Percentiles rank a stretch among this genome's conserved stretches.
Conservation (phyloP, 148 eudicot species). For the Camellia lanceoleosa region DNA sequence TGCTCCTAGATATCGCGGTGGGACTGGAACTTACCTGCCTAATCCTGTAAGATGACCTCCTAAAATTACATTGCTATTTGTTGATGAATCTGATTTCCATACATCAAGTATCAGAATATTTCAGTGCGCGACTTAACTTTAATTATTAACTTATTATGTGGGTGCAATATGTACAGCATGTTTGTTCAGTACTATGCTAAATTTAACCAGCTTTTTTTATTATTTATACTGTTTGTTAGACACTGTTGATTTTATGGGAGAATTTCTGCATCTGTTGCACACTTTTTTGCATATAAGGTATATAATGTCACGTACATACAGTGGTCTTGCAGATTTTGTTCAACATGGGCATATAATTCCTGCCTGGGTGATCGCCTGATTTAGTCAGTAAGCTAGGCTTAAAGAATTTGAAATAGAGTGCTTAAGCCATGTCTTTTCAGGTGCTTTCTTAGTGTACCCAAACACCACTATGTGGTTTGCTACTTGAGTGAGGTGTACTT, state of each 20-base stretch:
- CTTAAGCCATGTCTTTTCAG: not conserved
- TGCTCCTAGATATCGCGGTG: slow-evolving; percentile 40
- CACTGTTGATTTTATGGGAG: not conserved
- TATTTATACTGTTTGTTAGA: too few relatives aligned
- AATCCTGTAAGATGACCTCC: slow-evolving; percentile 40
- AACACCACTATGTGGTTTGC: slow-evolving; percentile 2
- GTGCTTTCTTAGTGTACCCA: not conserved
- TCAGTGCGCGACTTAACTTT: not conserved
- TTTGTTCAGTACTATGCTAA: not conserved
- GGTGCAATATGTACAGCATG: not conserved
- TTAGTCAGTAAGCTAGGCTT: not conserved
- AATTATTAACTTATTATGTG: too few relatives aligned
- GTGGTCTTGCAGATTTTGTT: not conserved
- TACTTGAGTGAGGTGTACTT: not conserved
- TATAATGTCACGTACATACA: not conserved
- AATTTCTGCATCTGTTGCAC: not conserved
- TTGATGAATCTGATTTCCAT: not conserved
- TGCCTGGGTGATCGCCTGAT: not conserved
- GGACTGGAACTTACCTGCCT: slow-evolving; percentile 67
- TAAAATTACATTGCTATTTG: not conserved
- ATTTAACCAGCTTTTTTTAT: slow-evolving; percentile 4
- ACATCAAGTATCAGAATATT: not conserved
- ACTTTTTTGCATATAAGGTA: too few relatives aligned
- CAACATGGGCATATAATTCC: not conserved
- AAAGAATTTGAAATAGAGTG: not conserved